Percentiles rank a stretch among this genome's conserved stretches.
phyloP scores from a whole-genome alignment of 176 grass and related monocot species.

The Bonia amplexicaulis region DNA sequence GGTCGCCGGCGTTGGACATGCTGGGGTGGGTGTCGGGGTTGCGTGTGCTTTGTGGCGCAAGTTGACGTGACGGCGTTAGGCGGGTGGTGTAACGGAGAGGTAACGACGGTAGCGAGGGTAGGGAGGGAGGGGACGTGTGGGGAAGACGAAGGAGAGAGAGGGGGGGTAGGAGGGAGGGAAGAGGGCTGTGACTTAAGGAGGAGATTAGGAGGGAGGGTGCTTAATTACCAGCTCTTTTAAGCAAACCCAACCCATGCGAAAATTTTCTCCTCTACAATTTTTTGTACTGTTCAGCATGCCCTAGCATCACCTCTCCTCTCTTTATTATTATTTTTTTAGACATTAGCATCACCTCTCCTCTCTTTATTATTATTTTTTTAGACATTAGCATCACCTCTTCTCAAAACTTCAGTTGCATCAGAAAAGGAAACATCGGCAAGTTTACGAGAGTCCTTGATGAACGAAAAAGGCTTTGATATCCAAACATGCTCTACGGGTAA shows the following conservation, averaged over 20 bases:
- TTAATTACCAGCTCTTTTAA: constrained; percentile 1
- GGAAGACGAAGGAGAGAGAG: not conserved
- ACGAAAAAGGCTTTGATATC: not conserved
- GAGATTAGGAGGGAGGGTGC: not conserved
- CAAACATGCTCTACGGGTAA: not conserved
- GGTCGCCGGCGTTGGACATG: constrained; percentile 79
- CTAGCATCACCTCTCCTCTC: not conserved
- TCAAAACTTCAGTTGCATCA: not conserved
- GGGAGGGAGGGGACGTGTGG: not conserved
- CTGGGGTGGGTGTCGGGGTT: not conserved
- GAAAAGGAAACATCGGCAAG: not conserved
- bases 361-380: too few relatives aligned
- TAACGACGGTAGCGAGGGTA: constrained; percentile 27
- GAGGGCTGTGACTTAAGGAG: constrained; percentile 2
- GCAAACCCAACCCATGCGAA: not conserved
- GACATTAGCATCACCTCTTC: not conserved
- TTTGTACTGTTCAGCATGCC: too few relatives aligned
- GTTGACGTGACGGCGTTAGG: constrained; percentile 57
- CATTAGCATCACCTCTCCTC: not conserved
- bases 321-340: too few relatives aligned
- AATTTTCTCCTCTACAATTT: not conserved
- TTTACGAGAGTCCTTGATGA: not conserved
- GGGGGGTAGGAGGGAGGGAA: not conserved
- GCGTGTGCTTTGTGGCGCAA: constrained; percentile 26
- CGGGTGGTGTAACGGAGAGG: constrained; percentile 37